phyloP scores from a whole-genome alignment of 2,329 filamentous ascomycete genomes.

The Paecilomyces sp. region DNA sequence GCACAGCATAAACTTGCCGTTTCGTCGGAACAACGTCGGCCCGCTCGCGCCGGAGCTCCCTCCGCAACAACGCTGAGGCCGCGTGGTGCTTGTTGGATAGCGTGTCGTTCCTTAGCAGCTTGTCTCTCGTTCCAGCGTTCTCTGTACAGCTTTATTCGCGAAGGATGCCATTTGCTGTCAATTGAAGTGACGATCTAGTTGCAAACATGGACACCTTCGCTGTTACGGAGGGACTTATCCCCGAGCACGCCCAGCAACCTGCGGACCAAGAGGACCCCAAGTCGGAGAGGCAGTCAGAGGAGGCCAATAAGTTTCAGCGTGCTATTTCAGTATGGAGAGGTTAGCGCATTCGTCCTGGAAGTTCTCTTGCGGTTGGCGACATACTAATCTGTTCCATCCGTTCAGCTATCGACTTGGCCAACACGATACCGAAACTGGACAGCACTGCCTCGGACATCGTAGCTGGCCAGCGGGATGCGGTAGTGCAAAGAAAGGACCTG shows the following conservation, averaged over 20 bases:
- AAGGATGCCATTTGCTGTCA: constrained; percentile 2
- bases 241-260: constrained; percentile 21
- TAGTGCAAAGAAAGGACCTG: constrained; percentile 90
- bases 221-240: constrained; percentile 32
- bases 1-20: constrained; percentile 6
- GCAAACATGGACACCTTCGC: constrained; percentile 37
- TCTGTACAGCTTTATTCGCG: neutral
- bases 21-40: constrained; percentile 25
- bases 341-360: constrained; percentile 35
- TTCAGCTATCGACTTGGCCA: constrained; percentile 77
- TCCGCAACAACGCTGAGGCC: constrained; percentile 5
- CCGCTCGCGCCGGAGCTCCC: constrained; percentile 20
- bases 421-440: constrained; percentile 77
- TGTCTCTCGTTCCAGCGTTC: neutral
- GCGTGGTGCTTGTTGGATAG: neutral
- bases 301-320: constrained; percentile 89
- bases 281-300: constrained; percentile 38
- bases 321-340: constrained; percentile 95
- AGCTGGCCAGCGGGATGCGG: constrained; percentile 85
- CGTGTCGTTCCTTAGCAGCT: neutral
- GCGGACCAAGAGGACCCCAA: constrained; percentile 15
- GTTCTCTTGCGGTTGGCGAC: constrained; percentile 2
- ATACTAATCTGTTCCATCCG: constrained; percentile 3
- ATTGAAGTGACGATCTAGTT: neutral
- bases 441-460: constrained; percentile 93